Evolutionary conservation across 208 protist species (phyloP).

Genomic region (Acanthamoeba royreba): DNA sequence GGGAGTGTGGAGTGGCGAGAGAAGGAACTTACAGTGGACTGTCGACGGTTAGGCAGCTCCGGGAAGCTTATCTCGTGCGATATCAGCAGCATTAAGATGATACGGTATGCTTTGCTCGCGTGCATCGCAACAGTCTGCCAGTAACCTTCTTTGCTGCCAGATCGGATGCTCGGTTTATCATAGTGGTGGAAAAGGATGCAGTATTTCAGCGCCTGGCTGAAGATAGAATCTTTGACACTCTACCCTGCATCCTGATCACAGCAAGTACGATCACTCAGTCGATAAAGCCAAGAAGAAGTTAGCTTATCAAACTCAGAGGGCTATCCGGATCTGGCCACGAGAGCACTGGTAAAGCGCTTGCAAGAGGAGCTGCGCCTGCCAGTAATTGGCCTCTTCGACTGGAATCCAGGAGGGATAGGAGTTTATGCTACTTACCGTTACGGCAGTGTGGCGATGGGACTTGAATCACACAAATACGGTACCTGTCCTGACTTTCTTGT

Average conservation of each 20-base stretch:
- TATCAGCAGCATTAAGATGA: background rate
- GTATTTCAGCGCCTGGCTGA: conserved; percentile 15
- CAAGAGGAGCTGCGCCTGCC: background rate
- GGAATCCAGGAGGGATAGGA: background rate
- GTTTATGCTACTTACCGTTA: background rate
- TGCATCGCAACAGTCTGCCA: background rate
- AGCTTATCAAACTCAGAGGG: background rate
- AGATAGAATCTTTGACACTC: background rate
- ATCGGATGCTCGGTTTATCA: background rate
- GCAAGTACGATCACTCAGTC: background rate
- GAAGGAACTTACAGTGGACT: background rate
- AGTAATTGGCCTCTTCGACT: conserved; percentile 15
- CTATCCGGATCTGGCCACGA: conserved; percentile 1
- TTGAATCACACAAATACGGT: background rate
- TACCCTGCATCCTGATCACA: background rate
- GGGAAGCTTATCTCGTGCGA: background rate
- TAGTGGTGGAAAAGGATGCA: conserved; percentile 28
- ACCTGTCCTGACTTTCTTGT: background rate
- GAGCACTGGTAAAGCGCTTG: background rate
- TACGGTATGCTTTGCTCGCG: background rate
- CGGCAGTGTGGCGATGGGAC: background rate
- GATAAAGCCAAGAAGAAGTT: background rate
- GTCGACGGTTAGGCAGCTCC: background rate
- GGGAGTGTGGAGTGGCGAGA: background rate
- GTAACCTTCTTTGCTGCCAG: background rate